Evolutionary conservation across 805 yeast genomes (phyloP), one percentile per base, ranked within the genome.

Genomic region (Kazachstania bromeliacearum): DNA sequence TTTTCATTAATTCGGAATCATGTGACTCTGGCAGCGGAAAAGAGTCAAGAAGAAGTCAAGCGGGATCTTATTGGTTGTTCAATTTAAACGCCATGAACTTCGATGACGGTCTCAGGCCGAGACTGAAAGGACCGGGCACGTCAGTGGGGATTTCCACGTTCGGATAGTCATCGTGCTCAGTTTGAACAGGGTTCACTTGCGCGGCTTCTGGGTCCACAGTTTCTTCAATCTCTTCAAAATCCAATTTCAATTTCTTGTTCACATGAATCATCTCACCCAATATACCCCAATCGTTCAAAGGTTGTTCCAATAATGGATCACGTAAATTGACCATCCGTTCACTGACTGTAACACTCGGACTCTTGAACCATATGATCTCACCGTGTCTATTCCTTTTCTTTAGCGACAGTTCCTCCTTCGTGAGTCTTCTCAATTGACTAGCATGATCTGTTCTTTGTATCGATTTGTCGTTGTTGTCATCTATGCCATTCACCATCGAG

Each of bases 21-120:
- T n/a, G n/a, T n/a, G n/a, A n/a, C n/a, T n/a, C n/a, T n/a, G n/a
- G n/a, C n/a, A n/a, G n/a, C n/a, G n/a, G n/a, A n/a, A n/a, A n/a
- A n/a, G n/a, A n/a, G n/a, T n/a, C n/a, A n/a, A n/a, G n/a, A n/a
- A n/a, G n/a, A n/a, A n/a, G n/a, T n/a, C n/a, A n/a, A n/a, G n/a
- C n/a, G n/a, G n/a, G n/a, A n/a, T n/a, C 10, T 7, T 5, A 13
- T 22, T 21, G 23, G 14, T 31, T 24, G 30, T 17, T 27, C n/a
- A 56, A 35, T 51, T 70, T 74, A 71, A 71, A 77, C 2, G 85
- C 83, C 52, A 85, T 56, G 51, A 82, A 87, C 49, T 69, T 67
- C 2, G 85, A 84, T 35, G 82, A 73, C 50, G 85, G 94, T 5
- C 94, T 35, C 50, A 67, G 36, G 7, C 59, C 58, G 9, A 44